These are phyloP conservation scores for Cyclotella atomus DNA, from an alignment of 108 stramenopile genomes.

Conservation along the genomic window DNA sequence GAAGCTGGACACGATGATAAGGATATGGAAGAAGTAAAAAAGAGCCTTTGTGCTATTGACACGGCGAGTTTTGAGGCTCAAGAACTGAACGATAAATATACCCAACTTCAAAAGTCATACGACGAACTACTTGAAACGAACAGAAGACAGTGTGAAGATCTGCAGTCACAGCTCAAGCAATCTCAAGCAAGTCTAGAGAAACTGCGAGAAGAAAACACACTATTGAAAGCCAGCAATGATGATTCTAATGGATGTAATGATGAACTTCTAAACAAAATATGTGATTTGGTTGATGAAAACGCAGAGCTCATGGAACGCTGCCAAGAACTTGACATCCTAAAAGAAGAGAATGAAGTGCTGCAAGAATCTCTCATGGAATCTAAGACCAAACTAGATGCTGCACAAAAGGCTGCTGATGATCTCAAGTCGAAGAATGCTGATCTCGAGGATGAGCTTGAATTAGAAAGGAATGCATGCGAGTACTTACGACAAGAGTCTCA, in stretches of 20 bases:
- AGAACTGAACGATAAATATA: constrained; percentile 16
- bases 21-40: background rate
- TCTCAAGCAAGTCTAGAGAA: constrained; percentile 13
- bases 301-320: constrained; percentile 16
- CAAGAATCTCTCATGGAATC: background rate
- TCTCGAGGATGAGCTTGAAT: constrained; percentile 17
- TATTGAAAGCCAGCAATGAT: background rate
- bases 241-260: constrained; percentile 16
- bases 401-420: constrained; percentile 4
- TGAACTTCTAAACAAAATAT: constrained; percentile 17
- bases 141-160: constrained; percentile 4
- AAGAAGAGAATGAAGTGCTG: constrained; percentile 14
- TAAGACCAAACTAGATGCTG: too few species aligned
- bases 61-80: constrained; percentile 8
- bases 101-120: constrained; percentile 7
- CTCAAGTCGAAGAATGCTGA: constrained; percentile 17
- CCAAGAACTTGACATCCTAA: constrained; percentile 11
- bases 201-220: constrained; percentile 13
- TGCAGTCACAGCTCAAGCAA: constrained; percentile 14
- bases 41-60: background rate
- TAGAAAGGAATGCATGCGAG: constrained; percentile 10
- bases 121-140: constrained; percentile 5
- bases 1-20: background rate
- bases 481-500: constrained; percentile 24
- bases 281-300: constrained; percentile 31